Evolutionary conservation across 2,329 filamentous ascomycete genomes (phyloP), one percentile per base, ranked within the genome.

Genomic region (Alternaria sp.): DNA sequence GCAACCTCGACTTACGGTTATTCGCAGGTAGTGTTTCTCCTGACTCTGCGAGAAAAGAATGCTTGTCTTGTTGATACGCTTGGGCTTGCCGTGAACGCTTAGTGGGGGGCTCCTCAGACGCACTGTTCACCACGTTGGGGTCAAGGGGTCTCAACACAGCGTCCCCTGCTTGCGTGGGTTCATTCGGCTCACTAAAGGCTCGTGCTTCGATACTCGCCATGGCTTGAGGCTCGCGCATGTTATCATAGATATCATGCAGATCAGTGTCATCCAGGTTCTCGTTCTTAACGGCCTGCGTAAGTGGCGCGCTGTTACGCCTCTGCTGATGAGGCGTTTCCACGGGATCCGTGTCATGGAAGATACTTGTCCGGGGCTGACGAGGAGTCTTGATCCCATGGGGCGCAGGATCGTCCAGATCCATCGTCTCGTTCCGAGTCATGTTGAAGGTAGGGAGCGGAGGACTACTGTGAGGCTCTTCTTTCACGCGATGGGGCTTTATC

Each of bases 381-480:
- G 81, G 79, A 6, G 80, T 82, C 12, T 67, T 59, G 13, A 76
- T 66, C 12, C 77, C 64, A 25, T 65, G 66, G 13, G 70, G 68
- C 3, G 71, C 71, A 7, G 80, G 61, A 15, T 77, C 77, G 62
- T 85, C 83, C 3, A 85, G 75, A 68, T 85, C 83, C 30, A 84
- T 79, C 2, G 81, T 83, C 59, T 82, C 79, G 8, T 71, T 79
- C 10, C 77, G 77, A 5, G 74, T 51, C 4, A 75, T 65, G 10
- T 65, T 70, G 50, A 69, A 46, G 21, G 56, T 32, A 32, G 47
- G 49, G 32, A 60, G 25, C 4, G 67, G 65, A 9, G 74, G 72
- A 61, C 80, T 82, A 52, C 79, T 80, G 52, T 57, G 64, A 9
- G 69, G 73, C 59, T 84, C 81, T 15, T 81, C 80, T 61, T 82